Evolutionary conservation across 192 early-diverging fungal genomes (phyloP), one percentile per base, ranked within the genome.

Genomic region (Coemansia sp.): DNA sequence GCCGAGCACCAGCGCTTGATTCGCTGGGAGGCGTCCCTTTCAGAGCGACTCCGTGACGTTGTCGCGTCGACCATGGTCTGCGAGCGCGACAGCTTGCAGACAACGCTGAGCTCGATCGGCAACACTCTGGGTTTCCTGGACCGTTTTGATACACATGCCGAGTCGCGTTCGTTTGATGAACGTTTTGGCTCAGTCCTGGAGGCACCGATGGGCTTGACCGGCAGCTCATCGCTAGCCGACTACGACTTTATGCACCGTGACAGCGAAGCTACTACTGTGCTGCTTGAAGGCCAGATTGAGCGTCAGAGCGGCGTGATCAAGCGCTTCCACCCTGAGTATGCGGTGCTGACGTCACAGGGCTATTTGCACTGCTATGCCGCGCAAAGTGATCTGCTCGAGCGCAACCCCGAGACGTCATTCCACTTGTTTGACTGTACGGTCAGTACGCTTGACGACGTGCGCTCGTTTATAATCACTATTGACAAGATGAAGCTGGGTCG

Each of bases 171-270:
- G 1, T 77, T 77, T 58, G 69, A 77, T 10, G 22, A 58, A 24
- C 61, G 59, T 14, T 77, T 64, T 22, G 75, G 75, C 24, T 38
- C 75, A 0, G 63, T 60, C 7, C 55, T 77, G 52, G 53, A 61
- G 15, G 23, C 54, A 12, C 75, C 75, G 7, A 59, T 77, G 69
- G 75, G 75, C 2, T 62, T 77, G 3, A 62, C 47, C 3, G 75
- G 75, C 17, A 25, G 41, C 25, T 71, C 75, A 9, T 52, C 60
- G 37, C 61, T 72, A 48, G 62, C 58, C 1, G 62, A 72, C 66
- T 77, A 72, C 60, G 69, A 77, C 32, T 77, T 71, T 45, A 77
- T 77, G 75, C 62, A 77, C 59, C 64, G 66, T 52, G 63, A 77
- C 63, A 68, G 69, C 66, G 54, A 67, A 41, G 52, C 61, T 3